Base-by-base conservation (phyloP, 2,329 filamentous ascomycete genomes). In the Phialocephala sp. region DNA sequence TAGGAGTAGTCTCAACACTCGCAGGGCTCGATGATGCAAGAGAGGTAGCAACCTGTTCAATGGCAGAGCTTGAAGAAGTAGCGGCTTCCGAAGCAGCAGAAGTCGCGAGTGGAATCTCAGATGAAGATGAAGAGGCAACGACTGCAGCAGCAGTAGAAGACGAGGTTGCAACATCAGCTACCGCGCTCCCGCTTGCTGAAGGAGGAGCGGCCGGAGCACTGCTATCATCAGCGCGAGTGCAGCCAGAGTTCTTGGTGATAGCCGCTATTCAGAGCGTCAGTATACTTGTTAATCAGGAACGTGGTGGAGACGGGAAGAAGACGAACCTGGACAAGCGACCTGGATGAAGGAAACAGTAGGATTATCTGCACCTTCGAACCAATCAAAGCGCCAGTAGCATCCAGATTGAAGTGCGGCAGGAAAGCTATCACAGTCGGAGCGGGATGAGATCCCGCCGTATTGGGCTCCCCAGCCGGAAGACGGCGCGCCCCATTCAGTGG, bases 331-430 rank as follows among this genome's bases (percentile, higher is more conserved):
- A 70, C 82, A 85, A 56, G 76, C 71, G 32, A 85, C 81, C 67
- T 81, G 77, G 68, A 78, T 74, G 73, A 80, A 84, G 35, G 71
- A 75, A 47, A 84, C 76, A 18, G 59, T 72, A 4, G 82, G 81
- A 69, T 84, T 84, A 68, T 83, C 80, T 52, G 81, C 78, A 66
- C 78, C 78, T 59, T 78, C 69, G 72, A 85, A 84, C 82, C 82
- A 85, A 71, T 83, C 81, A 68, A 83, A 85, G 59, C 83, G 81
- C 80, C 82, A 85, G 69, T 80, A 74, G 72, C 83, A 85, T 15
- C 83, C 83, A 12, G 71, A 71, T 70, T 81, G 76, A 4, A 85
- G 74, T 3, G 69, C 69, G 8, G 70, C 70, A 8, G 83, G 83
- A 72, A 85, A 79, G 22, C 70, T 68, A 64, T 77, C 75, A 74